Base-by-base conservation (phyloP, 257 asterid genomes). In the Linaria vulgaris region DNA sequence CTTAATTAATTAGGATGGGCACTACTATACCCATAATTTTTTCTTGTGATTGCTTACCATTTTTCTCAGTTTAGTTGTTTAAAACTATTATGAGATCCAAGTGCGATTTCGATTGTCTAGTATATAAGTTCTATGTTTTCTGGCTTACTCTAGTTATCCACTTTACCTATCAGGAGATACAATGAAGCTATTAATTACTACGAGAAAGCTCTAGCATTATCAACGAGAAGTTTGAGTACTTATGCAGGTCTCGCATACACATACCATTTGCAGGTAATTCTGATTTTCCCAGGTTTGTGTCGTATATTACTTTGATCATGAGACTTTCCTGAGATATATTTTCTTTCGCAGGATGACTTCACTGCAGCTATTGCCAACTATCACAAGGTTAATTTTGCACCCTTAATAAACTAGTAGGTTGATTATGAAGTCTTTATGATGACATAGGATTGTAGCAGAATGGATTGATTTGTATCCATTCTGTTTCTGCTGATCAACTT, bases 201-300 rank as follows among this genome's bases (percentile, higher is more conserved):
- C 58, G 96, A 87, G 88, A 90, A 85, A 79, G 99, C 97, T 57
- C 95, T 94, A 51, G 97, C 97, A 11, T 61, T 94, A 73, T 94
- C 97, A 31, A 84, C 99, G 12, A 83, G 80, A 80, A 94, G 97
- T 76, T 71, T 77, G 82, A 85, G 96, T 75, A 85, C 95, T 25
- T 89, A 90, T 55, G 96, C 97, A 39, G 97, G 99, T 69, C 97
- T 94, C 46, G 99, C 97, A 4, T 90, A 94, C 76, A 90, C 99
- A 9, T 94, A 82, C 54, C 97, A 92, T 80, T 84, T 86, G 38
- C 90, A 85, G 98, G 98, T 92, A 65, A 34, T 60, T 34, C 12
- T 31, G 13, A 43, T n/a, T 17, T 45, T 4, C 9, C 39, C 34
- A 37, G 12, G 58, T 37, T 45, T 51, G n/a, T 46, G 17, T 6